phyloP scores from a whole-genome alignment of 768 basidiomycete species.

The Tulasnella sp. region DNA sequence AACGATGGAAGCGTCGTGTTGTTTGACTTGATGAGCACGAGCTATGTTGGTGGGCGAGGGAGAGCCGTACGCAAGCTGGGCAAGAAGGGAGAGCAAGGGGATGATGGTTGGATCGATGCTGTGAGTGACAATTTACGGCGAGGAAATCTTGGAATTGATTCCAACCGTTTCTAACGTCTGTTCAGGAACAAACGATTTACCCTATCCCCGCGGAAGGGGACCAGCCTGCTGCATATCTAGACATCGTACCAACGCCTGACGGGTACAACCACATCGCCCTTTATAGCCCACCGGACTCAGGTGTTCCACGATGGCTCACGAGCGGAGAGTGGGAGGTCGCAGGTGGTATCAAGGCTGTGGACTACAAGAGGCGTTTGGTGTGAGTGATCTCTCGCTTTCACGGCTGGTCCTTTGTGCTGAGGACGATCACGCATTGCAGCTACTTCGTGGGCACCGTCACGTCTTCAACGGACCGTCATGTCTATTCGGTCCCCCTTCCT shows the following conservation, averaged over 20 bases:
- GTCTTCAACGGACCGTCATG: constrained; percentile 66
- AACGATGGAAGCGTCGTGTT: constrained; percentile 67
- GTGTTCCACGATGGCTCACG: constrained; percentile 72
- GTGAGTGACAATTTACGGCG: constrained; percentile 33
- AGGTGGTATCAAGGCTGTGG: constrained; percentile 57
- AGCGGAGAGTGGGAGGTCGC: constrained; percentile 86
- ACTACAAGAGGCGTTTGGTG: constrained; percentile 56
- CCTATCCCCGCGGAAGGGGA: constrained; percentile 34
- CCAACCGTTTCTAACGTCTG: neutral
- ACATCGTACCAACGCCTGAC: constrained; percentile 68
- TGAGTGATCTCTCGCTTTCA: constrained; percentile 30
- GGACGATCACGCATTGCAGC: constrained; percentile 29
- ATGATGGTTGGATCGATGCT: constrained; percentile 89
- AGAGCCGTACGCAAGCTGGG: constrained; percentile 67
- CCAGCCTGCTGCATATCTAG: constrained; percentile 61
- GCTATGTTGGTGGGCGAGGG: constrained; percentile 21
- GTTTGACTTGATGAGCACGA: constrained; percentile 43
- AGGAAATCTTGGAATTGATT: neutral
- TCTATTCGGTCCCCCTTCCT: constrained; percentile 73
- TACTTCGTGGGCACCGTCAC: constrained; percentile 85
- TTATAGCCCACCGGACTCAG: constrained; percentile 64
- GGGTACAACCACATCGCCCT: constrained; percentile 91
- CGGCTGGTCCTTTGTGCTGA: neutral
- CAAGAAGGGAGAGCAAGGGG: constrained; percentile 71
- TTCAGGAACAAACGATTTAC: constrained; percentile 51